Evolutionary conservation across 2,329 filamentous ascomycete species (phyloP).

Genomic region (Alternaria incomplexa): DNA sequence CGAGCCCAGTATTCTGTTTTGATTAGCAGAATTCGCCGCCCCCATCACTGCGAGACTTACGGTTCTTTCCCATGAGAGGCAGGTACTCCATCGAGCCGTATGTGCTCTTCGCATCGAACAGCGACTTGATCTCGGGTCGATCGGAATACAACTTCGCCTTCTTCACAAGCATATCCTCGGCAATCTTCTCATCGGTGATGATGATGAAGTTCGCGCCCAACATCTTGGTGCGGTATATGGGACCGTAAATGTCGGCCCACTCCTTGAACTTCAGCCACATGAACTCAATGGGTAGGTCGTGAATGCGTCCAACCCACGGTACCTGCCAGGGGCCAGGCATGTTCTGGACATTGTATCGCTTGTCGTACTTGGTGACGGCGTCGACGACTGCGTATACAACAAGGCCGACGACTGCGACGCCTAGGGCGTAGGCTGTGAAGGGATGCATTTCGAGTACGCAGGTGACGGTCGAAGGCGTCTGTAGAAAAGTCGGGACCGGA

Average conservation of each 20-base stretch:
- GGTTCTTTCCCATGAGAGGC: constrained; percentile 62
- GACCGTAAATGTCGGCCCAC: constrained; percentile 44
- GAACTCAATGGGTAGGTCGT: constrained; percentile 46
- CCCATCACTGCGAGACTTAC: constrained; percentile 44
- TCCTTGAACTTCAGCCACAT: constrained; percentile 61
- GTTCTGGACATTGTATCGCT: constrained; percentile 43
- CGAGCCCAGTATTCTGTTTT: constrained; percentile 60
- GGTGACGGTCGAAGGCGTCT: not conserved
- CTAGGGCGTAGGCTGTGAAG: constrained; percentile 46
- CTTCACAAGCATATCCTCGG: constrained; percentile 61
- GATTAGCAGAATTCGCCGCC: constrained; percentile 12
- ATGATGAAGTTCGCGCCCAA: constrained; percentile 55
- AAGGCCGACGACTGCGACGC: constrained; percentile 48
- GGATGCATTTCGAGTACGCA: constrained; percentile 46
- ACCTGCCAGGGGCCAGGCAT: constrained; percentile 51
- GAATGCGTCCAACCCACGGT: constrained; percentile 46
- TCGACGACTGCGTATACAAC: constrained; percentile 43
- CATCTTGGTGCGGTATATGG: constrained; percentile 48
- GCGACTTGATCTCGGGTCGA: constrained; percentile 56
- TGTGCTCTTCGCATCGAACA: constrained; percentile 62
- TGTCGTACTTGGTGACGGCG: constrained; percentile 45
- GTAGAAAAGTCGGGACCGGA: not conserved
- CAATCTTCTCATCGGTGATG: constrained; percentile 59
- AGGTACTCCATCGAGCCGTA: constrained; percentile 63
- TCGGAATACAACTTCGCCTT: constrained; percentile 61